Conservation (phyloP, 2,329 filamentous ascomycete genomes). For the Keithomyces neogunnii region DNA sequence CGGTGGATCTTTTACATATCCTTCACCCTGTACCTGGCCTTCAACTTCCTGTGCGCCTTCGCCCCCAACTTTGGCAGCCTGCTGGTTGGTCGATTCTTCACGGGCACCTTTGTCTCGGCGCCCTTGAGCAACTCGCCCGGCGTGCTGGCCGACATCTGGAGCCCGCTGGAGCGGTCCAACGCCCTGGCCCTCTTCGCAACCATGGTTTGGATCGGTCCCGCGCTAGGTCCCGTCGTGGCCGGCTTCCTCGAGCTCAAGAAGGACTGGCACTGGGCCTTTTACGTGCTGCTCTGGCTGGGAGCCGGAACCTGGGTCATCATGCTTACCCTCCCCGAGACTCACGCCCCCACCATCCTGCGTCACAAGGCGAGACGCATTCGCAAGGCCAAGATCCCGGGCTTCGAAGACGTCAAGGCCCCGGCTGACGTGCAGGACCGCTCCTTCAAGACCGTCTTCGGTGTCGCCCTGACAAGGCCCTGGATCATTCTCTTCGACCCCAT, state of each 20-base stretch:
- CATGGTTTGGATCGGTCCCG: conserved; percentile 45
- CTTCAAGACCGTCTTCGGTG: conserved; percentile 36
- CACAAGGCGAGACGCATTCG: conserved; percentile 46
- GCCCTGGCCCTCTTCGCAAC: conserved; percentile 45
- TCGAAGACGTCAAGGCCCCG: conserved; percentile 41
- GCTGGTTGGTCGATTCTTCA: conserved; percentile 45
- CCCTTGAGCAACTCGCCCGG: conserved; percentile 41
- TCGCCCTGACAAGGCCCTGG: conserved; percentile 45
- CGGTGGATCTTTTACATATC: conserved; percentile 43
- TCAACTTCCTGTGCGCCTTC: conserved; percentile 46
- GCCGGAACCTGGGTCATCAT: conserved; percentile 32
- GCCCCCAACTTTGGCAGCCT: conserved; percentile 43
- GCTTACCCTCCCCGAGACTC: conserved; percentile 52
- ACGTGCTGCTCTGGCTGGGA: conserved; percentile 36
- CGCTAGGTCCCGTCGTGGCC: conserved; percentile 43
- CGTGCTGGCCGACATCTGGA: conserved; percentile 46
- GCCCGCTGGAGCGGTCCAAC: conserved; percentile 40
- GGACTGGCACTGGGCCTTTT: conserved; percentile 46
- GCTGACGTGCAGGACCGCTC: conserved; percentile 35
- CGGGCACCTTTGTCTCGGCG: conserved; percentile 46
- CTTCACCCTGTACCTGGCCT: conserved; percentile 39
- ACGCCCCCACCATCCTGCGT: conserved; percentile 38
- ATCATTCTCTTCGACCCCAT: conserved; percentile 45
- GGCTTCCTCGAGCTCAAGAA: conserved; percentile 50
- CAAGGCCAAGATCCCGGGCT: conserved; percentile 37